Conservation (phyloP, 2,329 filamentous ascomycete species). For the Blastomyces parvus region DNA sequence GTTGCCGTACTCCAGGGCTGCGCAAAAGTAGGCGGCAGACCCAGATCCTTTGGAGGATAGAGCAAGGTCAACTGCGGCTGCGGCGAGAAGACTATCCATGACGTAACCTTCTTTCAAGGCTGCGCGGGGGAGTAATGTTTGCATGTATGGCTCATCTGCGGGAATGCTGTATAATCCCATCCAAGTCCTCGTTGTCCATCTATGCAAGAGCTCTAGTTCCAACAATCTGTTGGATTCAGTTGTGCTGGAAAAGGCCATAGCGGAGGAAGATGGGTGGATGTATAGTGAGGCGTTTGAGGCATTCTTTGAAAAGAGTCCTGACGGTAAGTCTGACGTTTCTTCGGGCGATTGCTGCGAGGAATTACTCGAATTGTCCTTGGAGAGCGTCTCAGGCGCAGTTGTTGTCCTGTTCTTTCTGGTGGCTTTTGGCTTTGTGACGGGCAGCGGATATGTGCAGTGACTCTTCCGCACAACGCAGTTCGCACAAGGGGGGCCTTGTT, state of each 20-base stretch:
- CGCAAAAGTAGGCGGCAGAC: constrained; percentile 20
- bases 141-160: constrained; percentile 29
- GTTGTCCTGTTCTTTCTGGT: not conserved
- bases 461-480: constrained; percentile 14
- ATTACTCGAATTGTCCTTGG: not conserved
- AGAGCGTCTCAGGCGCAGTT: not conserved
- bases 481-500: constrained; percentile 14
- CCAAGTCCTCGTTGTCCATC: constrained; percentile 36
- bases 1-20: constrained; percentile 30
- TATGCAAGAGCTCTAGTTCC: constrained; percentile 40
- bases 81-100: constrained; percentile 31
- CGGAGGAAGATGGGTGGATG: not conserved
- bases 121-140: constrained; percentile 26
- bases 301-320: not conserved
- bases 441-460: constrained; percentile 12
- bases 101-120: constrained; percentile 35
- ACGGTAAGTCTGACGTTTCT: not conserved
- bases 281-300: not conserved
- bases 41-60: constrained; percentile 15
- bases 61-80: constrained; percentile 29
- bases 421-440: not conserved
- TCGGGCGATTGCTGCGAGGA: not conserved
- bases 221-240: constrained; percentile 22
- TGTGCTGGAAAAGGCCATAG: constrained; percentile 6
- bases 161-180: constrained; percentile 25